Evolutionary conservation across 169 alveolate genomes (phyloP), one percentile per base, ranked within the genome.

Genomic region (Eimeria sp.): DNA sequence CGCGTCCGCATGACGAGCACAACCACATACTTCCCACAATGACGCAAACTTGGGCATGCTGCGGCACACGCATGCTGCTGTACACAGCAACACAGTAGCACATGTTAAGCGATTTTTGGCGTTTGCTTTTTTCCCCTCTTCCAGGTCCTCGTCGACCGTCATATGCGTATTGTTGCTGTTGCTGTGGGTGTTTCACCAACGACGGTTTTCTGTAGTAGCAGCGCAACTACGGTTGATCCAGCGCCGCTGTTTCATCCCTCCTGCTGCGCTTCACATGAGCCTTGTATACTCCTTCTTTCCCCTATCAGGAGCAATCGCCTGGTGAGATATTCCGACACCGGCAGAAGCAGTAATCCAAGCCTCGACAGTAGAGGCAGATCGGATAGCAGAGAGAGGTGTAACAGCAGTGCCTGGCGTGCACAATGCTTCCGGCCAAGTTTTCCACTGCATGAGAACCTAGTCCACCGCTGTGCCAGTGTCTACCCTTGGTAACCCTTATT

Each of bases 211-310:
- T 9, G 46, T 71, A 62, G 91, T 56, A 64, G 91, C 91, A 20
- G 58, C 82, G 18, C 60, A 58, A 46, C 56, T 85, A 54, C 77
- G 91, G n/a, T 62, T 37, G 56, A 68, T 62, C 8, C 82, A 85
- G 80, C 74, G 91, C 40, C 91, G 91, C 49, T 85, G 91, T n/a
- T 85, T 85, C 80, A 33, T 78, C 60, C 91, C 91, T 1, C 91
- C 91, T 10, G 91, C 91, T 62, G 76, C 91, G 0, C 60, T 85
- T 54, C 49, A 85, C 80, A 85, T 85, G 91, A 62, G 80, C 62
- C 78, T 85, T 37, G 91, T 85, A 49, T 85, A 49, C 27, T 58
- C 91, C 60, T 85, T 85, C 91, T 85, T 85, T 40, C 91, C 91
- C 3, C 91, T 85, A 3, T 85, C 91, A 18, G 91, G 91, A 37